These are phyloP conservation scores for Fusarium sarcochroum DNA, from an alignment of 2,329 filamentous ascomycete species.

Conservation along the genomic window DNA sequence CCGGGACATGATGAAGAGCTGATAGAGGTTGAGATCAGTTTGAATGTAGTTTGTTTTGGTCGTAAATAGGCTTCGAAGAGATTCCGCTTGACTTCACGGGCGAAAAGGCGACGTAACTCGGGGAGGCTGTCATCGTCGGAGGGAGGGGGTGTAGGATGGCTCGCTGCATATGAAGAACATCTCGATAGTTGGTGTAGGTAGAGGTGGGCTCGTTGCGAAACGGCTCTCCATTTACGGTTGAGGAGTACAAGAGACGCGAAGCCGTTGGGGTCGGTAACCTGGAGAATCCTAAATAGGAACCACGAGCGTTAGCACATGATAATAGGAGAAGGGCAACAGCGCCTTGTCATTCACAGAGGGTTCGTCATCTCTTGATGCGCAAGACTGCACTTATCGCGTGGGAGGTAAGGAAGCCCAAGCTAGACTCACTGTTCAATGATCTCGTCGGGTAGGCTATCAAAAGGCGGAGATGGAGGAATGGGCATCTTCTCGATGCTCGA, in stretches of 20 bases:
- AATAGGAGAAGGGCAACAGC: slow-evolving; percentile 1
- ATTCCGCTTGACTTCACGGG: slow-evolving; percentile 80
- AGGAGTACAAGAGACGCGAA: slow-evolving; percentile 77
- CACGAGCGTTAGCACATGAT: slow-evolving; percentile 34
- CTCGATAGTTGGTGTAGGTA: slow-evolving; percentile 73
- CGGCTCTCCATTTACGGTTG: slow-evolving; percentile 75
- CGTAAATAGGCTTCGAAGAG: slow-evolving; percentile 82
- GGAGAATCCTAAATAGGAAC: slow-evolving; percentile 68
- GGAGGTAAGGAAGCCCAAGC: neutral
- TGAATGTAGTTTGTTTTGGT: slow-evolving; percentile 79
- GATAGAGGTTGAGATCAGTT: slow-evolving; percentile 85
- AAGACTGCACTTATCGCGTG: neutral
- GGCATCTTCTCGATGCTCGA: slow-evolving; percentile 55
- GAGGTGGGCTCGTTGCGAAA: slow-evolving; percentile 74
- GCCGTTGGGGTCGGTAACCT: slow-evolving; percentile 70
- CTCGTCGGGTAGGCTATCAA: slow-evolving; percentile 74
- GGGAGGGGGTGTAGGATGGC: slow-evolving; percentile 59
- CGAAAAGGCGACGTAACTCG: slow-evolving; percentile 75
- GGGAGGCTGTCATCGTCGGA: slow-evolving; percentile 67
- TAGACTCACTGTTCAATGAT: slow-evolving; percentile 76
- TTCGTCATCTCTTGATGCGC: neutral
- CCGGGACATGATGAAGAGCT: slow-evolving; percentile 87
- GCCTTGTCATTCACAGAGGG: neutral
- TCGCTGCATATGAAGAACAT: slow-evolving; percentile 71
- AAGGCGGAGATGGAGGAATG: slow-evolving; percentile 55